Percentiles rank a stretch among this genome's conserved stretches.
Evolutionary conservation across 2,329 filamentous ascomycete genomes (phyloP).

Genomic region (Cercospora sojina): DNA sequence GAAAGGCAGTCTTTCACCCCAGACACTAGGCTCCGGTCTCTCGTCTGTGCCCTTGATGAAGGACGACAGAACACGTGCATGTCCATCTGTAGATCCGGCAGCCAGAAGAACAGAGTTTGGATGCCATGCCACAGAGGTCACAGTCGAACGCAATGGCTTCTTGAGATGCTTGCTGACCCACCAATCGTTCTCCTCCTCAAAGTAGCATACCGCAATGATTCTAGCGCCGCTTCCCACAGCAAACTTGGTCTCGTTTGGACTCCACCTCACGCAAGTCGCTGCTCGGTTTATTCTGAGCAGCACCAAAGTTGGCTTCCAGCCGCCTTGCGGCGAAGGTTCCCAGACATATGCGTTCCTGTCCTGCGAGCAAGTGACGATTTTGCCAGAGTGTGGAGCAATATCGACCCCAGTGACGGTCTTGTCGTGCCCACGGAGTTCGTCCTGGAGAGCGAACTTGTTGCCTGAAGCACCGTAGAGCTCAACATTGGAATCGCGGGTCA

Average conservation of each 20-base stretch:
- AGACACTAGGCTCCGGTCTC: slow-evolving; percentile 79
- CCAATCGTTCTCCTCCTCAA: slow-evolving; percentile 99
- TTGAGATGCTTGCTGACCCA: slow-evolving; percentile 99
- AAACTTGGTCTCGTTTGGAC: slow-evolving; percentile 94
- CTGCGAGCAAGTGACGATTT: slow-evolving; percentile 97
- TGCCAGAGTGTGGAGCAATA: slow-evolving; percentile 84
- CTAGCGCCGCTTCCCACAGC: slow-evolving; percentile 94
- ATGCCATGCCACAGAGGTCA: slow-evolving; percentile 94
- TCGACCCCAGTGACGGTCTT: slow-evolving; percentile 96
- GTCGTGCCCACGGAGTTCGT: slow-evolving; percentile 94
- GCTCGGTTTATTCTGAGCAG: slow-evolving; percentile 95
- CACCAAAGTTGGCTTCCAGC: slow-evolving; percentile 96
- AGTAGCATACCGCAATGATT: slow-evolving; percentile 96
- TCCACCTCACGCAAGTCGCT: slow-evolving; percentile 96
- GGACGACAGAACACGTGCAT: slow-evolving; percentile 88
- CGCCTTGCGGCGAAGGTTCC: slow-evolving; percentile 83
- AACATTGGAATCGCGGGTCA: slow-evolving; percentile 84
- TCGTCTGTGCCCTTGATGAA: slow-evolving; percentile 95
- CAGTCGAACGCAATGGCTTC: slow-evolving; percentile 96
- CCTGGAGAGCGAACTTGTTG: slow-evolving; percentile 72
- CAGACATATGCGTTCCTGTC: slow-evolving; percentile 98
- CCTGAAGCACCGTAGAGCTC: slow-evolving; percentile 80
- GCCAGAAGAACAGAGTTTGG: slow-evolving; percentile 94
- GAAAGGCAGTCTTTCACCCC: slow-evolving; percentile 95
- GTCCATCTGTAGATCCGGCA: slow-evolving; percentile 94